Base-by-base conservation (phyloP, 2,329 filamentous ascomycete genomes). In the Claviceps purpurea region DNA sequence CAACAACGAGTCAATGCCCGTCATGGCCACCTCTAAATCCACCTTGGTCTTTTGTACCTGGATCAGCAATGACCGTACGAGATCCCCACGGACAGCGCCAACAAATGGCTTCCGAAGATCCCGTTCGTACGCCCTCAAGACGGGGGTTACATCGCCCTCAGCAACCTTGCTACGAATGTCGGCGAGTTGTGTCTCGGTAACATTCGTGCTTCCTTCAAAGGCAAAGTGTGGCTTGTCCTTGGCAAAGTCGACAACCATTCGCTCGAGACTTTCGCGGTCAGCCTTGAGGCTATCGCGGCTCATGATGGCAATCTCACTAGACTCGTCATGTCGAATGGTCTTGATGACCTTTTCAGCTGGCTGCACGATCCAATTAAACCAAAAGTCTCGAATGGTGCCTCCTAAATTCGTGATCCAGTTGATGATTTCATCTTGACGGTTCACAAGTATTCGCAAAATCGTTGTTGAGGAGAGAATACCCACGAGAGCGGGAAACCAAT, bases 21-120 rank as follows among this genome's bases (percentile, higher is more conserved):
- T 89, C 71, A 98, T 90, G 14, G 93, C 93, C 55, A 97, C 84
- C 67, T 98, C 93, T 13, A 98, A 82, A 63, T 98, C 93, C 8
- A 98, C 93, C 72, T 98, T 98, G 22, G 93, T 97, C 75, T 98
- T 98, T 63, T 98, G 93, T 40, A 98, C 84, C 64, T 98, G 93
- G 52, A 98, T 97, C 45, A 98, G 75, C 30, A 98, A 79, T 4
- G 91, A 89, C 50, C 91, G 84, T 39, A 97, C 79, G 30, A 98
- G 76, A 61, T 97, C 91, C 11, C 93, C 93, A 34, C 82, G 79
- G 18, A 98, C 69, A 0, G 90, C 87, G 7, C 91, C 90, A 51
- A 83, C 74, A 55, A 98, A 82, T 1, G 93, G 93, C 47, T 75
- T 85, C 50, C 85, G 79, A 43, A 98, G 74, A 59, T 96, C 91